Evolutionary conservation across 2,329 filamentous ascomycete genomes (phyloP), one percentile per base, ranked within the genome.

Genomic region (Colletotrichum eremochloae): DNA sequence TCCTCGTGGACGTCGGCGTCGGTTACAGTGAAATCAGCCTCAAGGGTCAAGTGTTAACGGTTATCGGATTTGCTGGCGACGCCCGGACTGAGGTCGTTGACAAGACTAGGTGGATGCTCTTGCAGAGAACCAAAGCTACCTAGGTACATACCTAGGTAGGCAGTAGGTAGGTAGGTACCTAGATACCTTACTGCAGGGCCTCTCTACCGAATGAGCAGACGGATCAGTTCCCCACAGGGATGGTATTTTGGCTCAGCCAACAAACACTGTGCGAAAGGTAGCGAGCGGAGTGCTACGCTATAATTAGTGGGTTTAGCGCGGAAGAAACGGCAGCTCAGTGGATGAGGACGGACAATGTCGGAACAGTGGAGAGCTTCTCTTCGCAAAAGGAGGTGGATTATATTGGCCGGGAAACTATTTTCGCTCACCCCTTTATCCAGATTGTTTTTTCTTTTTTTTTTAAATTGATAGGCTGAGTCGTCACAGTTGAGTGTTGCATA

Each of bases 341-440:
- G 70, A 44, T 6, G 44, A 50, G n/a, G 53, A 48, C 61, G 66
- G 70, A 70, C 60, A 60, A 69, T 72, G 42, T 70, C 70, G 60
- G 55, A 72, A 61, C 55, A 70, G 70, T 72, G 70, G 70, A 72
- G 70, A 58, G 52, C 40, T 57, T 50, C 29, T 56, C 31, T 65
- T 65, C 58, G 44, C 50, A 61, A 64, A 61, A 72, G 58, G 52
- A 64, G 60, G 69, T 72, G 69, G 67, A 72, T 44, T 50, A 69
- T 53, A 68, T 63, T 63, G 36, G 50, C 48, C 52, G 46, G 48
- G 50, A 55, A 44, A 52, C 36, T 24, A 24, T 65, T 57, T 46
- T 70, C 64, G 29, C 48, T 63, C 61, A 63, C 48, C 38, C 48
- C 38, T 33, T 36, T 44, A 24, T 18, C 36, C 12, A 36, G 48